phyloP scores from a whole-genome alignment of 208 protist genomes.

The Leishmania major region DNA sequence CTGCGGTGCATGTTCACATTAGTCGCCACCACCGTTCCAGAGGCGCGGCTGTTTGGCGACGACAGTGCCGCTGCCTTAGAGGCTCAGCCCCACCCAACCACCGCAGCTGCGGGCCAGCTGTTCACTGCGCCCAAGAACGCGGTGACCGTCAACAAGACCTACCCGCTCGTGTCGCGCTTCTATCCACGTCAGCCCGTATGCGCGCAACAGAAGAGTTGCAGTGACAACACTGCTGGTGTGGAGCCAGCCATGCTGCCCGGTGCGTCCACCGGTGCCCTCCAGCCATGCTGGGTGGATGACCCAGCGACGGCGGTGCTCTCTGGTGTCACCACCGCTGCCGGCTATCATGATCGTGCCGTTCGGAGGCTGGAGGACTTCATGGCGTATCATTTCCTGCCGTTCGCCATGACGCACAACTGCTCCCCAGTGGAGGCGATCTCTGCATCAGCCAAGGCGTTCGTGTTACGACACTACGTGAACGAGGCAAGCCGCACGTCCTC shows the following conservation, averaged over 20 bases:
- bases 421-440: neutral
- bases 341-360: constrained; percentile 5
- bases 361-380: constrained; percentile 61
- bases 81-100: neutral
- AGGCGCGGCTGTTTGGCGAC: constrained; percentile 49
- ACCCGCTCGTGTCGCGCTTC: constrained; percentile 34
- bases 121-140: constrained; percentile 25
- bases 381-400: constrained; percentile 62
- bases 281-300: neutral
- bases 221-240: neutral
- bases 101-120: constrained; percentile 12
- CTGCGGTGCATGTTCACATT: constrained; percentile 65
- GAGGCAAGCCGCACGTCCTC: constrained; percentile 70
- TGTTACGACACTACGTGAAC: constrained; percentile 82
- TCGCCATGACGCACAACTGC: constrained; percentile 64
- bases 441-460: constrained; percentile 6
- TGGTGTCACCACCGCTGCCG: constrained; percentile 3
- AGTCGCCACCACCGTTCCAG: constrained; percentile 34
- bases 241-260: neutral
- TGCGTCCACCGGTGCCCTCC: neutral
- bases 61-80: neutral
- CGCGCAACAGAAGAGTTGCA: neutral
- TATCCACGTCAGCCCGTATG: neutral
- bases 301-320: neutral
- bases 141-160: constrained; percentile 31